Percentiles rank a stretch among this genome's conserved stretches.
Evolutionary conservation across 2,329 filamentous ascomycete genomes (phyloP).

Genomic region (Curvularia sp.): DNA sequence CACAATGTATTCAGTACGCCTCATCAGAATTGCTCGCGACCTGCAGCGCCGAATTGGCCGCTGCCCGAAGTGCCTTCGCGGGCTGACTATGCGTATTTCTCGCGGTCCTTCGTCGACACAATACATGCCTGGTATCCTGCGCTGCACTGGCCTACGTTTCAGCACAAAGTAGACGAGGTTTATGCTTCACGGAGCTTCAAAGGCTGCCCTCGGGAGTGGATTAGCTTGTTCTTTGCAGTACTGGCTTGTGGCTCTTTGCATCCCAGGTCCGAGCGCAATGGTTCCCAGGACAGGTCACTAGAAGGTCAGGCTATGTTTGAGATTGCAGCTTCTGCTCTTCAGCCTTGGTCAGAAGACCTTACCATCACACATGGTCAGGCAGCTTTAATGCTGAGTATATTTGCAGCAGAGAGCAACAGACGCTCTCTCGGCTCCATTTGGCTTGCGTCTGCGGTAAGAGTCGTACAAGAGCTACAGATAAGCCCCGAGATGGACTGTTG

Average conservation of each 20-base stretch:
- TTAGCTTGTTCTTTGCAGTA: constrained; percentile 81
- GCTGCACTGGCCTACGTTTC: constrained; percentile 86
- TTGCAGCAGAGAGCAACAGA: constrained; percentile 83
- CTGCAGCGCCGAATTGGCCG: constrained; percentile 54
- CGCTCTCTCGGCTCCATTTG: constrained; percentile 86
- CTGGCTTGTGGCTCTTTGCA: constrained; percentile 84
- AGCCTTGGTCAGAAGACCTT: constrained; percentile 82
- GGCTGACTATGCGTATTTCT: constrained; percentile 71
- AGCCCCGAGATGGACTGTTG: constrained; percentile 77
- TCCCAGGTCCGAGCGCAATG: constrained; percentile 63
- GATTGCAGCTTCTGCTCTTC: constrained; percentile 71
- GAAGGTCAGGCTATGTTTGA: constrained; percentile 74
- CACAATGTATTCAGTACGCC: constrained; percentile 83
- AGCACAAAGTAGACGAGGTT: constrained; percentile 75
- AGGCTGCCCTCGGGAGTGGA: constrained; percentile 72
- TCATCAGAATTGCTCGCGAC: constrained; percentile 61
- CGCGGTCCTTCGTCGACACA: constrained; percentile 77
- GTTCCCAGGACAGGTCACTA: constrained; percentile 60
- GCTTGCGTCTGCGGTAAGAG: constrained; percentile 79
- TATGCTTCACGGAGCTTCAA: constrained; percentile 71
- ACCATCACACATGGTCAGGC: constrained; percentile 77
- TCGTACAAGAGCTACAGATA: constrained; percentile 83
- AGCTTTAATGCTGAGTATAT: constrained; percentile 76
- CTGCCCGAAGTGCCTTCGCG: constrained; percentile 74
- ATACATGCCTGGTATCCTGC: constrained; percentile 84